phyloP scores from a whole-genome alignment of 2,329 filamentous ascomycete genomes.

The Cladosporium phlei region DNA sequence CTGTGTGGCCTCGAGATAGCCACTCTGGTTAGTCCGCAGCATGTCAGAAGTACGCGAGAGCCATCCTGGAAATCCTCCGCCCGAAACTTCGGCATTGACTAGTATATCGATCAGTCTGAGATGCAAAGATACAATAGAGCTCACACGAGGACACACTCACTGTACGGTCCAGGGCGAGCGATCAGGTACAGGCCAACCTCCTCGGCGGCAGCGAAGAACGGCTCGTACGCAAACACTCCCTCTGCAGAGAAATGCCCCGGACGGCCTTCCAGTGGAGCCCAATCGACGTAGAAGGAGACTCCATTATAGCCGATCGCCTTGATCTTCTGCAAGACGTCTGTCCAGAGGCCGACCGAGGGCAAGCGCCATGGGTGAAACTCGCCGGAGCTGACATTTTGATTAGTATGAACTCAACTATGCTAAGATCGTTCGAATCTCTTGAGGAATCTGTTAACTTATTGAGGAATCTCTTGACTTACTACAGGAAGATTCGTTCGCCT shows the following conservation, averaged over 20 bases:
- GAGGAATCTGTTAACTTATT: no score
- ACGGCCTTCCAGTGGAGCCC: slow-evolving; percentile 72
- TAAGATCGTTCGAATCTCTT: no score
- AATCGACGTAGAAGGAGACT: slow-evolving; percentile 75
- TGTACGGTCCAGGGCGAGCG: slow-evolving; percentile 40
- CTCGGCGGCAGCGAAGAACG: slow-evolving; percentile 71
- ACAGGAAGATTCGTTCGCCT: slow-evolving; percentile 66
- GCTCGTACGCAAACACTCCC: slow-evolving; percentile 66
- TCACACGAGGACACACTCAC: slow-evolving; percentile 5
- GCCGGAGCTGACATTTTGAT: no score
- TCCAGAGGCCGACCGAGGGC: slow-evolving; percentile 58
- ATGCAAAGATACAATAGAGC: background rate
- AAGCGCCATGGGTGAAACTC: slow-evolving; percentile 68
- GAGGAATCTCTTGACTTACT: no score
- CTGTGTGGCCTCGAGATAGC: slow-evolving; percentile 62
- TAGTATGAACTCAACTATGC: no score
- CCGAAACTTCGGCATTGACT: slow-evolving; percentile 69
- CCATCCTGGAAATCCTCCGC: slow-evolving; percentile 79
- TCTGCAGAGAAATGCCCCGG: slow-evolving; percentile 65
- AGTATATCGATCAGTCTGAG: background rate
- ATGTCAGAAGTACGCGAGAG: slow-evolving; percentile 61
- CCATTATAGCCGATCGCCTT: slow-evolving; percentile 75
- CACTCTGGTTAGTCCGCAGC: slow-evolving; percentile 58
- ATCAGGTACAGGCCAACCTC: slow-evolving; percentile 72
- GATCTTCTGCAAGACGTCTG: slow-evolving; percentile 77